Percentiles rank a stretch among this genome's conserved stretches.
These are phyloP conservation scores for Eutrema yunnanense DNA, from an alignment of 345 rosid species.

Conservation along the genomic window DNA sequence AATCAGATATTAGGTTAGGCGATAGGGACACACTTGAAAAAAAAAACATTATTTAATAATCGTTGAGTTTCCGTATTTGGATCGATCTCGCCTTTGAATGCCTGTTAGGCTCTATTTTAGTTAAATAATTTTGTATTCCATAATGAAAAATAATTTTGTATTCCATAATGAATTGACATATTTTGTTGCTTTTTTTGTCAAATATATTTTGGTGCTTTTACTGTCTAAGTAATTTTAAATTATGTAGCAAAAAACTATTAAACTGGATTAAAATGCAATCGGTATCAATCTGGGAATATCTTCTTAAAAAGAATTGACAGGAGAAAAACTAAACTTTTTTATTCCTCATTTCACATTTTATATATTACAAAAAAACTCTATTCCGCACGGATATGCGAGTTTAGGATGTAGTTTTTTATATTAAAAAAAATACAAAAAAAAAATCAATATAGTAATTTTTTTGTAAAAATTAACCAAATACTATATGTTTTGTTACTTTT, in stretches of 20 bases:
- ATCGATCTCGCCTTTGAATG: conserved; percentile 2
- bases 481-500: not conserved
- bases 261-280: not conserved
- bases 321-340: no score
- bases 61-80: conserved; percentile 1
- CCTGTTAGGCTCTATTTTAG: not conserved
- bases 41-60: not conserved
- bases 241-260: not conserved
- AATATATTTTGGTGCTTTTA: no score
- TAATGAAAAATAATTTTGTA: not conserved
- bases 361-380: no score
- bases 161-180: not conserved
- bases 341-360: no score
- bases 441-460: no score
- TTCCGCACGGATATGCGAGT: no score
- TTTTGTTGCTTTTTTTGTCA: not conserved
- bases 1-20: conserved; percentile 1
- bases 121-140: not conserved
- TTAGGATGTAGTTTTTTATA: no score
- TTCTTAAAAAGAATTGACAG: not conserved
- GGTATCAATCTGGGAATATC: not conserved
- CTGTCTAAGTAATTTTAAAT: no score
- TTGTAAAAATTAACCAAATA: not conserved
- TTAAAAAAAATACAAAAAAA: no score
- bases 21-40: not conserved